These are phyloP conservation scores for Pseudognaphalium luteoalbum DNA, from an alignment of 129 eudicot species.

Conservation along the genomic window DNA sequence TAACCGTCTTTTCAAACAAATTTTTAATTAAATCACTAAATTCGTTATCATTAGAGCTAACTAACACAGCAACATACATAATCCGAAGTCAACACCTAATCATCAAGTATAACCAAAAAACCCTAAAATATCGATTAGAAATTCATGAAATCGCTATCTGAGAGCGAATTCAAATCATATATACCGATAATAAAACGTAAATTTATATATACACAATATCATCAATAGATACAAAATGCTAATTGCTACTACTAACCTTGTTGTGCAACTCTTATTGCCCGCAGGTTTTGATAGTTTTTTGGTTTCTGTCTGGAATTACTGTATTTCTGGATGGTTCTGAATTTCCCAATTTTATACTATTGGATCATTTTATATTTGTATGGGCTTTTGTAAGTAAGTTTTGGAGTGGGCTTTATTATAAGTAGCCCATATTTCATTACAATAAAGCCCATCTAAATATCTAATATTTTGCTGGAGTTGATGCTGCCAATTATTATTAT, in stretches of 20 bases:
- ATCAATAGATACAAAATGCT: neutral
- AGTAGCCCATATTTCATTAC: conserved; percentile 9
- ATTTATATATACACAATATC: neutral
- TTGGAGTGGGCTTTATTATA: neutral
- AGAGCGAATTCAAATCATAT: neutral
- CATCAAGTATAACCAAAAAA: neutral
- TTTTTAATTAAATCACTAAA: neutral
- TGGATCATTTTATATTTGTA: neutral
- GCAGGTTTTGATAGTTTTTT: conserved; percentile 9
- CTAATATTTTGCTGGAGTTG: too few relatives aligned
- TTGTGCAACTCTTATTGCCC: conserved; percentile 18
- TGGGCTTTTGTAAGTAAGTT: neutral
- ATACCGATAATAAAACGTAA: neutral
- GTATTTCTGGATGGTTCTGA: neutral
- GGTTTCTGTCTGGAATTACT: neutral
- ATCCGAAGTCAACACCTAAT: conserved; percentile 2
- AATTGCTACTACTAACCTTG: conserved; percentile 21
- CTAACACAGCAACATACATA: neutral
- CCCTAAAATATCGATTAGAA: conserved; percentile 1
- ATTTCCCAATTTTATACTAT: conserved; percentile 11
- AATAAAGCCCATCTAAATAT: too few relatives aligned
- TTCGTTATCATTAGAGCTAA: neutral
- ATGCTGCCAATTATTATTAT: too few relatives aligned
- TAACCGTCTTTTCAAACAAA: neutral
- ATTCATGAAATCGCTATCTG: neutral